Evolutionary conservation across 495 filamentous ascomycete genomes (phyloP).

Genomic region (Daldinia caldariorum): DNA sequence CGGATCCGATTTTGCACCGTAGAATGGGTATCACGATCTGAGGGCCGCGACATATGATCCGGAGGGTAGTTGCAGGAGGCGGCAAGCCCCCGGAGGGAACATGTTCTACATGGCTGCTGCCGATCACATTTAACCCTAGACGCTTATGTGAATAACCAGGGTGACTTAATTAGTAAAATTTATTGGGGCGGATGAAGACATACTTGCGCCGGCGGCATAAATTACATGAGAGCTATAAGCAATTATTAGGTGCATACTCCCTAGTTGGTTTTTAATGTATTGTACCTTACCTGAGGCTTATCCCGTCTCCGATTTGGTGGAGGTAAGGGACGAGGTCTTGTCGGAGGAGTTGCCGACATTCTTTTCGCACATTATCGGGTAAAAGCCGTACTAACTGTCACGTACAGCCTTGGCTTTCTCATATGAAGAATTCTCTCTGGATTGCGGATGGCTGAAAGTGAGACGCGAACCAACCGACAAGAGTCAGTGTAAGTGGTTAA

Average conservation of each 20-base stretch:
- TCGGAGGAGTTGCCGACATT: conserved; percentile 25
- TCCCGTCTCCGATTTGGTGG: conserved; percentile 46
- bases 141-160: background rate
- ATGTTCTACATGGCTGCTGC: conserved; percentile 48
- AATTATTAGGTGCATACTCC: background rate
- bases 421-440: background rate
- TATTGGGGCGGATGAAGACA: background rate
- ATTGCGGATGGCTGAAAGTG: background rate
- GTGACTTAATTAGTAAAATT: background rate
- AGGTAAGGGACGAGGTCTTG: conserved; percentile 40
- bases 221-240: conserved; percentile 43
- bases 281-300: conserved; percentile 42
- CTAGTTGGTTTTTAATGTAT: background rate
- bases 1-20: conserved; percentile 43
- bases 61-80: conserved; percentile 47
- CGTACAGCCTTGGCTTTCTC: background rate
- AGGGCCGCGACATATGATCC: conserved; percentile 25
- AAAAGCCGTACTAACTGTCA: background rate
- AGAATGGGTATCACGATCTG: conserved; percentile 30
- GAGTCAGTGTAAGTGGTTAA: background rate
- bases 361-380: conserved; percentile 24
- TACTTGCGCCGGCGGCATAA: conserved; percentile 50
- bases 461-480: background rate
- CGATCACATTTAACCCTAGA: conserved; percentile 47
- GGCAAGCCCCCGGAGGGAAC: conserved; percentile 44